Percentiles rank a stretch among this genome's conserved stretches.
phyloP scores from a whole-genome alignment of 202 grass and related monocot genomes.

The Schoenoplectus tabernaemontani region DNA sequence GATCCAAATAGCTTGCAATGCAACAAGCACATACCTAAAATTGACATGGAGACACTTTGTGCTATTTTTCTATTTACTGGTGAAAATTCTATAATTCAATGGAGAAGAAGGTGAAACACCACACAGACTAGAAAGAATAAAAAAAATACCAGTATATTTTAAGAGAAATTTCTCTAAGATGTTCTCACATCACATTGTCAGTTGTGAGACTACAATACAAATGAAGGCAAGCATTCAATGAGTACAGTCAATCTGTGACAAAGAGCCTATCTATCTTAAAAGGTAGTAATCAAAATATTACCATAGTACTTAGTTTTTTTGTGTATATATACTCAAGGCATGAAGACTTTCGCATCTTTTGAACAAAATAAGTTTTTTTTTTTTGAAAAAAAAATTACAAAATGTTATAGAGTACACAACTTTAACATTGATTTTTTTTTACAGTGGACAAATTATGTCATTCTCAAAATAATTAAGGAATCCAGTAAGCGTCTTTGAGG shows the following conservation, averaged over 20 bases:
- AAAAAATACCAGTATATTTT: background rate
- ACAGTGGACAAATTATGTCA: background rate
- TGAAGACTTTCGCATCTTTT: background rate
- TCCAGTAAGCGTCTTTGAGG: background rate
- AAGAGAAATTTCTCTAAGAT: background rate
- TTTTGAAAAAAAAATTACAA: background rate
- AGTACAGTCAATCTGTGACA: background rate
- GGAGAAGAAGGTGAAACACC: background rate
- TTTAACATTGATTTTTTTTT: background rate
- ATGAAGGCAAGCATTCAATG: background rate
- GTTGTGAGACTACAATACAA: background rate
- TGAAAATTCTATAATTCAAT: background rate
- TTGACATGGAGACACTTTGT: background rate
- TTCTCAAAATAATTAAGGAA: conserved; percentile 4
- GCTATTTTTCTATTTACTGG: background rate
- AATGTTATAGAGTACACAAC: background rate
- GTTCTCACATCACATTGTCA: background rate
- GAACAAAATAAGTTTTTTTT: background rate
- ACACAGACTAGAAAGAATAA: background rate
- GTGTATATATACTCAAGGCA: background rate
- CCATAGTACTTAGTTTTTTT: background rate
- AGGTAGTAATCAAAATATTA: background rate
- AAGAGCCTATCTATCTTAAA: background rate
- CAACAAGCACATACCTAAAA: background rate
- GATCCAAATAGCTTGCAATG: background rate